Percentiles rank a stretch among this genome's conserved stretches.
Evolutionary conservation across 768 basidiomycete genomes (phyloP).

Genomic region (Phaffia tasmanica): DNA sequence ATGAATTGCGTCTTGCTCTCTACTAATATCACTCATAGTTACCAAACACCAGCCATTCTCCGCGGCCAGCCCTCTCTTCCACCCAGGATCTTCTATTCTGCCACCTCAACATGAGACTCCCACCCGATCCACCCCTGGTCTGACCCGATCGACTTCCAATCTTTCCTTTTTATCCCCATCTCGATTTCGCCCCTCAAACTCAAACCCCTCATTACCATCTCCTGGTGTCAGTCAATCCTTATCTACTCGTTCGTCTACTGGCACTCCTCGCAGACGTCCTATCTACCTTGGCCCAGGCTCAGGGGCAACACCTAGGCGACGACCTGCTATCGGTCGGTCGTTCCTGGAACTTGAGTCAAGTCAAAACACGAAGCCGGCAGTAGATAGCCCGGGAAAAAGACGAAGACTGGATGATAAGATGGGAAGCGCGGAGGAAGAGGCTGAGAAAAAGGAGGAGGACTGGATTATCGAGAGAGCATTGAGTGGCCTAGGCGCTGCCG

Average conservation of each 20-base stretch:
- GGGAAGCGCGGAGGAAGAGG: neutral
- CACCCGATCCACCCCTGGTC: neutral
- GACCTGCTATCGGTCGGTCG: constrained; percentile 5
- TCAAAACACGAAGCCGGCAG: neutral
- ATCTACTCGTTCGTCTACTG: neutral
- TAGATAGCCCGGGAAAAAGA: constrained; percentile 19
- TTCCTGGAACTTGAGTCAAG: neutral
- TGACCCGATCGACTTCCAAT: constrained; percentile 10
- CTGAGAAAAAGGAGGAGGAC: neutral
- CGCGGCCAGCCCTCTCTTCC: neutral
- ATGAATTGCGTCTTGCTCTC: neutral
- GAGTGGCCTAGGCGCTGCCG: neutral
- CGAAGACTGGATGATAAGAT: constrained; percentile 8
- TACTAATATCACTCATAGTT: neutral
- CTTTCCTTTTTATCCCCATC: constrained; percentile 24
- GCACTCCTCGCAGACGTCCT: constrained; percentile 14
- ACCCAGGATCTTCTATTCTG: constrained; percentile 15
- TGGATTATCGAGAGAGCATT: constrained; percentile 9
- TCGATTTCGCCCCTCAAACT: neutral
- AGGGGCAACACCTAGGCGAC: constrained; percentile 11
- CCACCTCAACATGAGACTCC: constrained; percentile 5
- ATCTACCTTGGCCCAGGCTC: constrained; percentile 24
- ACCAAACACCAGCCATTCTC: neutral
- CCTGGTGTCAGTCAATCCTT: neutral
- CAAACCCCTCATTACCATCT: neutral